Evolutionary conservation across 768 basidiomycete genomes (phyloP).

Genomic region (Royoungia palumana): DNA sequence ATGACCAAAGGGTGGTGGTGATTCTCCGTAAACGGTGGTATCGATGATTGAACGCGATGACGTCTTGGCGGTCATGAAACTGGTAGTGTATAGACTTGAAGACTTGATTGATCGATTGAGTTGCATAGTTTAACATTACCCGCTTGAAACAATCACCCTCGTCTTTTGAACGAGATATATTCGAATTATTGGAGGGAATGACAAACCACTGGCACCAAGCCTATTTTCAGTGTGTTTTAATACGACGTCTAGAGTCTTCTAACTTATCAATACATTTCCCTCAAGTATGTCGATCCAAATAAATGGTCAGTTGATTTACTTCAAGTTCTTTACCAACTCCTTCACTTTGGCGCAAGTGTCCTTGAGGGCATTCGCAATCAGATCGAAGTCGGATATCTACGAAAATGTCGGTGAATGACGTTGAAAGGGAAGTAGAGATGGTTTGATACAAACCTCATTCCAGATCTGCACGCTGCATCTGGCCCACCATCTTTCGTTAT

Average conservation of each 20-base stretch:
- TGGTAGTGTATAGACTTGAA: too few relatives aligned
- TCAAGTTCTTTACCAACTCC: background rate
- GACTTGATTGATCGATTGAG: too few relatives aligned
- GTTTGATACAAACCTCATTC: conserved; percentile 27
- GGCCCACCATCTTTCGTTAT: conserved; percentile 32
- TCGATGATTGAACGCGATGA: background rate
- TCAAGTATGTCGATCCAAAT: background rate
- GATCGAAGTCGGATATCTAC: too few relatives aligned
- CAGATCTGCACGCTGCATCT: conserved; percentile 31
- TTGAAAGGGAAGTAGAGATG: background rate
- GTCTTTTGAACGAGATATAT: too few relatives aligned
- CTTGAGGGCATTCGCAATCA: conserved; percentile 26
- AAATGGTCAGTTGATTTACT: conserved; percentile 4
- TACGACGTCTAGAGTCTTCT: too few relatives aligned
- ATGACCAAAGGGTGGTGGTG: conserved; percentile 54
- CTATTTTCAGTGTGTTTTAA: too few relatives aligned
- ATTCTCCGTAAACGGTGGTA: conserved; percentile 14
- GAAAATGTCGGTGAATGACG: background rate
- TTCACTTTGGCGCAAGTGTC: conserved; percentile 21
- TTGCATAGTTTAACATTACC: too few relatives aligned
- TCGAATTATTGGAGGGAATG: too few relatives aligned
- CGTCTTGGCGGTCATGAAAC: too few relatives aligned
- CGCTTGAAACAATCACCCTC: too few relatives aligned
- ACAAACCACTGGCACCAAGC: too few relatives aligned
- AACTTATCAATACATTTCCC: background rate